phyloP scores from a whole-genome alignment of 345 rosid species.

The Lepidium didymum region DNA sequence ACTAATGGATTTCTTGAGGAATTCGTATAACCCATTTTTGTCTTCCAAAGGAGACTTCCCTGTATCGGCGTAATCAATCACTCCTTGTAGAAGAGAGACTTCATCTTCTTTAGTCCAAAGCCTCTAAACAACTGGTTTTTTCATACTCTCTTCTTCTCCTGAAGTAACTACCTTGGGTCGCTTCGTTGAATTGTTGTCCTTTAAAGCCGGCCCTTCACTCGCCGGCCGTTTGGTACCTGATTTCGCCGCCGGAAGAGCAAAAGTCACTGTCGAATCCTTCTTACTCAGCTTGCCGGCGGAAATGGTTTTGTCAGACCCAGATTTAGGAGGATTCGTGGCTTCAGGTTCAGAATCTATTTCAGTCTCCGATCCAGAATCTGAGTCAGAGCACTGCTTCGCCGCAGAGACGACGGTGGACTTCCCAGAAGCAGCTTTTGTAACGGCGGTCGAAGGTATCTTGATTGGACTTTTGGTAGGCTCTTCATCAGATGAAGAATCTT shows the following conservation, averaged over 20 bases:
- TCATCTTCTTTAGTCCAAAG: slow-evolving; percentile 48
- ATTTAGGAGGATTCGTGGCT: slow-evolving; percentile 6
- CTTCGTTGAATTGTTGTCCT: not conserved
- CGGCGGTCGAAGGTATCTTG: not conserved
- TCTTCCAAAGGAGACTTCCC: slow-evolving; percentile 31
- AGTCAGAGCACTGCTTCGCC: not conserved
- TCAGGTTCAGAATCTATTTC: slow-evolving; percentile 37
- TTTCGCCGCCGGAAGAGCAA: slow-evolving; percentile 16
- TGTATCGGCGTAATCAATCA: slow-evolving; percentile 29
- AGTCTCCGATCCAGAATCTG: slow-evolving; percentile 22
- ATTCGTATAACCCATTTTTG: slow-evolving; percentile 26
- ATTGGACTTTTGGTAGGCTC: not conserved
- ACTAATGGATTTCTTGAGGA: slow-evolving; percentile 29
- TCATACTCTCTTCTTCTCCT: slow-evolving; percentile 1
- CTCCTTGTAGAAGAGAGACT: slow-evolving; percentile 31
- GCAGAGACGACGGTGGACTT: not conserved
- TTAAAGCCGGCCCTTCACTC: not conserved
- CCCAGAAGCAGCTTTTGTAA: too few relatives aligned
- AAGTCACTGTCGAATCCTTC: not conserved
- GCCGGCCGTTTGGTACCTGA: slow-evolving; percentile 14
- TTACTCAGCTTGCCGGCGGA: not conserved
- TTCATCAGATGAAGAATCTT: too few relatives aligned
- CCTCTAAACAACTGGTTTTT: slow-evolving; percentile 23
- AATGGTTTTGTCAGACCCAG: slow-evolving; percentile 17
- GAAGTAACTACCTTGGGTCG: slow-evolving; percentile 8